Base-by-base conservation (phyloP, 768 basidiomycete species). In the Dendrothele bispora region DNA sequence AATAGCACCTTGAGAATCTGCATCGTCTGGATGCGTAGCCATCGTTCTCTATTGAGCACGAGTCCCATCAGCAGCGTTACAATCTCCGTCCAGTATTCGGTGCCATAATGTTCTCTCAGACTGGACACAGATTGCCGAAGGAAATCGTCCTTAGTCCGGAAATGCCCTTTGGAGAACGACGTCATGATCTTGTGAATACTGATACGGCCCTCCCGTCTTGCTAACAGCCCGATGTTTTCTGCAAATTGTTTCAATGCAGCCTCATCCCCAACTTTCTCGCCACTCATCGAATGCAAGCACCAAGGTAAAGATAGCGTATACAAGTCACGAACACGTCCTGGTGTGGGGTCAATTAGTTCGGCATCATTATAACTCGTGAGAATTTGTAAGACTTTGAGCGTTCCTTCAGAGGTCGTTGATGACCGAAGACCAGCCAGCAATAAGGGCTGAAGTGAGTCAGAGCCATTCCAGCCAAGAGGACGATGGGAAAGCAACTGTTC, bases 101-200 rank as follows among this genome's bases (percentile, higher is more conserved):
- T 72, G 0, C 83, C 82, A 59, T 91, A 93, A 64, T 91, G 84
- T 60, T 97, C 94, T 18, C 92, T 83, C 29, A 98, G 75, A 55
- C 88, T 86, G 2, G 82, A 75, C 18, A 92, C 84, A 0, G 91
- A 92, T 61, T 97, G 92, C 4, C 91, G 83, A 49, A 95, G 77
- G 69, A 95, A 95, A 66, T 97, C 94, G 43, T 98, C 94, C 58
- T 86, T 86, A 2, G 92, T 92, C 39, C 94, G 77, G 74, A 98
- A 97, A 42, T 89, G 86, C 18, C 77, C 74, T 65, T 91, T 91
- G 46, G 88, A 82, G 56, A 95, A 95, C 3, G 91, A 93, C 4
- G 76, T 84, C 86, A 95, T 89, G 59, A 98, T 88, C 39, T 89
- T 85, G 44, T 82, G 77, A 56, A 97, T 89, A 57, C 86, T 88